Evolutionary conservation across 1,284 basidiomycete genomes (phyloP).

Genomic region (Irpex sp.): DNA sequence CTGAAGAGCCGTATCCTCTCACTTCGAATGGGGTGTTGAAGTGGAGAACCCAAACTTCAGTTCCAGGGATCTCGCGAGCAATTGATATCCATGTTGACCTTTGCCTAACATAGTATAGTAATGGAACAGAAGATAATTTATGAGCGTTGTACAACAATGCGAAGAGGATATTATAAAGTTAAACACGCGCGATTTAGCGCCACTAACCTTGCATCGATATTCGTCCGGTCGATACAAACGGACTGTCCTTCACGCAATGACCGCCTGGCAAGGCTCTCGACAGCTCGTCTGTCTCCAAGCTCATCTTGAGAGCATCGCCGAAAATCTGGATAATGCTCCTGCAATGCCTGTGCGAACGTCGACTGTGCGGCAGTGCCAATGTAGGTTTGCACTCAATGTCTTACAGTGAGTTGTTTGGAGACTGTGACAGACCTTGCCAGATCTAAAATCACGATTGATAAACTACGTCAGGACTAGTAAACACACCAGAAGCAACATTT

Average conservation of each 20-base stretch:
- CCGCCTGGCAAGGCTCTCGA: conserved; percentile 52
- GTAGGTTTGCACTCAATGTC: not conserved
- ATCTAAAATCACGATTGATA: not conserved
- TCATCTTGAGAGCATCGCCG: conserved; percentile 73
- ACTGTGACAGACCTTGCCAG: conserved; percentile 9
- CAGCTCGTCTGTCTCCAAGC: conserved; percentile 47
- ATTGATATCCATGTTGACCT: conserved; percentile 68
- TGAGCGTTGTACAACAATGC: not conserved
- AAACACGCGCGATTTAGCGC: not conserved
- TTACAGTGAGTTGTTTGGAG: not conserved
- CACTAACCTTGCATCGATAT: conserved; percentile 61
- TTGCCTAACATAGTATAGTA: conserved; percentile 41
- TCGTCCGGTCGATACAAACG: conserved; percentile 73
- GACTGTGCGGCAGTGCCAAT: conserved; percentile 41
- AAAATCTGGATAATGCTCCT: conserved; percentile 53
- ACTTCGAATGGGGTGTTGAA: conserved; percentile 73
- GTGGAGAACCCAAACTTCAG: conserved; percentile 62
- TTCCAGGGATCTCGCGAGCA: conserved; percentile 57
- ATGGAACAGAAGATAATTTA: not conserved
- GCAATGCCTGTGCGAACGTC: conserved; percentile 65
- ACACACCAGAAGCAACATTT: too few species aligned
- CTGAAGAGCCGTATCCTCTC: conserved; percentile 23
- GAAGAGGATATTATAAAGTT: not conserved
- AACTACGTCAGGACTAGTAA: too few species aligned
- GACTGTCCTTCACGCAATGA: conserved; percentile 52